These are phyloP conservation scores for Scheffersomyces coipomensis DNA, from an alignment of 805 yeast genomes.

Conservation along the genomic window DNA sequence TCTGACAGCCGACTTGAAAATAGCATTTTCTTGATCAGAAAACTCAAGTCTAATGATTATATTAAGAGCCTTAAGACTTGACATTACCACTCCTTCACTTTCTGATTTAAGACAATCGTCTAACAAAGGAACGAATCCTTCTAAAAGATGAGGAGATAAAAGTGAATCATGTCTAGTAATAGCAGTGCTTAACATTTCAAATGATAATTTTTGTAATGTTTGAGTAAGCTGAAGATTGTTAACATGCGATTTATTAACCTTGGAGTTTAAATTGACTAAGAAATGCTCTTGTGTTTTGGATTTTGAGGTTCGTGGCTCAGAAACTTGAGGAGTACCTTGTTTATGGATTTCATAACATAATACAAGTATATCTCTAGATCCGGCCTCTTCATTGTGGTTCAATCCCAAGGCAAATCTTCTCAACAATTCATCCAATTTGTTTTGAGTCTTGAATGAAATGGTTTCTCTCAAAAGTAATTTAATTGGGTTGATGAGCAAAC, in stretches of 20 bases:
- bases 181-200: conserved; percentile 74
- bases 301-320: conserved; percentile 10
- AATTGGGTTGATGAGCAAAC: conserved; percentile 64
- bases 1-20: conserved; percentile 61
- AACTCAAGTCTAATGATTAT: conserved; percentile 62
- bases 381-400: conserved; percentile 61
- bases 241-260: conserved; percentile 49
- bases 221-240: conserved; percentile 57
- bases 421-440: conserved; percentile 74
- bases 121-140: conserved; percentile 74
- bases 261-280: conserved; percentile 68
- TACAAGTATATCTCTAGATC: conserved; percentile 56
- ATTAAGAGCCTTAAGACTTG: conserved; percentile 64
- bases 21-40: conserved; percentile 46
- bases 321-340: conserved; percentile 40
- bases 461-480: conserved; percentile 60
- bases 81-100: conserved; percentile 73
- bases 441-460: conserved; percentile 65
- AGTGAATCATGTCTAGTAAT: conserved; percentile 62
- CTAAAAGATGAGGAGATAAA: conserved; percentile 56
- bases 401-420: conserved; percentile 79
- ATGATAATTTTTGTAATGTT: conserved; percentile 70
- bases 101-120: conserved; percentile 59
- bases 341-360: conserved; percentile 67
- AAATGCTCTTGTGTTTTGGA: conserved; percentile 50